Conservation (phyloP, 2,329 filamentous ascomycete genomes). For the Teratosphaeria viscida region DNA sequence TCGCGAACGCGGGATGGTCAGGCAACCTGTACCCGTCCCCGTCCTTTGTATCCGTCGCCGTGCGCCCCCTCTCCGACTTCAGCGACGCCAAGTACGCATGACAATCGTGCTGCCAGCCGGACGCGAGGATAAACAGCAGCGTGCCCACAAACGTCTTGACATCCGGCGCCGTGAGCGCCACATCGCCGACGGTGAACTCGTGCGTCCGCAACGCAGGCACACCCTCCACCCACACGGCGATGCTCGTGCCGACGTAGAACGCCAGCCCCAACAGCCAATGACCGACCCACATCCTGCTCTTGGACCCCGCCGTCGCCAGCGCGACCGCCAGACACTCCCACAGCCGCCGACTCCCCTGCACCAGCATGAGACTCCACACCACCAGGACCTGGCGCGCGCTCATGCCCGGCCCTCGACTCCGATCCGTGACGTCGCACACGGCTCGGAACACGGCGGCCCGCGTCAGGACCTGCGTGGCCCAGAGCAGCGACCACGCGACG, state of each 20-base stretch:
- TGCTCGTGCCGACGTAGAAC: constrained; percentile 64
- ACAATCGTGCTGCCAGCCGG: constrained; percentile 58
- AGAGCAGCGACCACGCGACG: constrained; percentile 59
- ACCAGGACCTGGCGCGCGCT: not conserved
- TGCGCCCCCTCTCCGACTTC: constrained; percentile 9
- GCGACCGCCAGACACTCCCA: constrained; percentile 61
- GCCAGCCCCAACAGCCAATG: constrained; percentile 70
- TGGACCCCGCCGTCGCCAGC: constrained; percentile 50
- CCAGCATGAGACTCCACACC: constrained; percentile 59
- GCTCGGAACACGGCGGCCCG: constrained; percentile 44
- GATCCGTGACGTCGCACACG: constrained; percentile 24
- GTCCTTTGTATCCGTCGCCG: not conserved
- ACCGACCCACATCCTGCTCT: constrained; percentile 71
- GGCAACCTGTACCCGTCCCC: constrained; percentile 60
- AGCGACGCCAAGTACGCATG: constrained; percentile 38
- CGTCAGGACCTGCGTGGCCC: constrained; percentile 47
- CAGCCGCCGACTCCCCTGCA: constrained; percentile 65
- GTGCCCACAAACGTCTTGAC: constrained; percentile 47
- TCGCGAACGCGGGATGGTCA: constrained; percentile 57
- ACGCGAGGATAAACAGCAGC: constrained; percentile 58
- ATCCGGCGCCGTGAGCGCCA: constrained; percentile 32
- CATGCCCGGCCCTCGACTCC: not conserved
- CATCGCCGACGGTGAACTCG: constrained; percentile 25
- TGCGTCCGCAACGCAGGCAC: constrained; percentile 44
- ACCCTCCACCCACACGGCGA: constrained; percentile 79